Conservation (phyloP, 805 yeast genomes). For the Kuraishia piskuri region DNA sequence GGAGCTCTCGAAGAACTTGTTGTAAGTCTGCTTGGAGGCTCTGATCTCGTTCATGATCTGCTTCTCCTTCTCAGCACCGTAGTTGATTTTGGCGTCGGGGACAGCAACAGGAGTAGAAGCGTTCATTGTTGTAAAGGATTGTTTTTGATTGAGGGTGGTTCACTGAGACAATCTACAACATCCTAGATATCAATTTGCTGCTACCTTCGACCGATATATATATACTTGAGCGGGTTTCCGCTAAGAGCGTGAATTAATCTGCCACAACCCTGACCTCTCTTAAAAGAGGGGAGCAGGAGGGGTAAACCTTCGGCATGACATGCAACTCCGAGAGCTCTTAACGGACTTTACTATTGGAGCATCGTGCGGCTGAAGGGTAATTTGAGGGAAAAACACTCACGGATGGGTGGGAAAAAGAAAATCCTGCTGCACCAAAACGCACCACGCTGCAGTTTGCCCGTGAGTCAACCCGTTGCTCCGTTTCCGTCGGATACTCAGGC, state of each 20-base stretch:
- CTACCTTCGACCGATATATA: not conserved
- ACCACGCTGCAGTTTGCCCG: not conserved
- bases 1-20: slow-evolving; percentile 19
- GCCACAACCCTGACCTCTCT: not conserved
- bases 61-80: slow-evolving; percentile 31
- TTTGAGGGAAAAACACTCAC: not conserved
- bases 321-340: not conserved
- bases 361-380: not conserved
- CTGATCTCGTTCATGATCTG: slow-evolving; percentile 29
- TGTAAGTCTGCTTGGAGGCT: slow-evolving; percentile 12
- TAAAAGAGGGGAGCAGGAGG: not conserved
- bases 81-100: slow-evolving; percentile 22
- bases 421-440: not conserved
- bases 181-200: not conserved
- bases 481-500: not conserved
- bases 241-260: not conserved
- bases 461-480: not conserved
- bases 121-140: not conserved
- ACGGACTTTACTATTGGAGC: not conserved
- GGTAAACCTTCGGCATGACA: not conserved
- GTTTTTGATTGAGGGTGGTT: not conserved
- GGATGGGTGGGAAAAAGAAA: not conserved
- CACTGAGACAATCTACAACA: not conserved
- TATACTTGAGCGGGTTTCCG: not conserved
- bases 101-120: slow-evolving; percentile 20